Conservation (phyloP, 106 monocot genomes). For the Phalaenopsis equestris region DNA sequence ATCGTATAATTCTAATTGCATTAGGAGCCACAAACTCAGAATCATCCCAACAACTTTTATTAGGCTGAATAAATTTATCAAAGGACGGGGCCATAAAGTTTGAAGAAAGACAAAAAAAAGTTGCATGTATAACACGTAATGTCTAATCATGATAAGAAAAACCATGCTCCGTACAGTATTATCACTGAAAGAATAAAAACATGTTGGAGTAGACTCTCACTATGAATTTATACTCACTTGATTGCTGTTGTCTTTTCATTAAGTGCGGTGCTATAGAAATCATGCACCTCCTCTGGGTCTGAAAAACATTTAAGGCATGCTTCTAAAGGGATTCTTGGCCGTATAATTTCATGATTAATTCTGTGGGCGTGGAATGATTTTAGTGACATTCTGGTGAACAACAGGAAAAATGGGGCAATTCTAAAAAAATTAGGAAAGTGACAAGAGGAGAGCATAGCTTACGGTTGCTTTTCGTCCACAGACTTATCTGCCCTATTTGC, state of each 20-base stretch:
- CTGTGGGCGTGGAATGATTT: constrained; percentile 22
- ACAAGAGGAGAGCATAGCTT: constrained; percentile 13
- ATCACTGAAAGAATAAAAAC: neutral
- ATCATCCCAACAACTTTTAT: neutral
- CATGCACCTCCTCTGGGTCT: constrained; percentile 77
- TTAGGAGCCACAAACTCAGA: no score
- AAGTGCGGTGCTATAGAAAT: constrained; percentile 89
- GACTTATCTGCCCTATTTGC: constrained; percentile 46
- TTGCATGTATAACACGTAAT: neutral
- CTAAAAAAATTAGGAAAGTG: neutral
- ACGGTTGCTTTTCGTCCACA: constrained; percentile 54
- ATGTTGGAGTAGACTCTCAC: neutral
- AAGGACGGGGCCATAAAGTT: neutral
- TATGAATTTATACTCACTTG: constrained; percentile 46
- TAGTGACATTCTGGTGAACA: neutral
- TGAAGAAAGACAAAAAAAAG: neutral
- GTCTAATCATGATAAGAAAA: neutral
- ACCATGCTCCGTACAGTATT: neutral
- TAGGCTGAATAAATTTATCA: neutral
- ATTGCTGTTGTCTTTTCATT: constrained; percentile 88
- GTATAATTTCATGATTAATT: constrained; percentile 59
- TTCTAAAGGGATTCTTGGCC: constrained; percentile 89
- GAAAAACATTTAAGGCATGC: constrained; percentile 84
- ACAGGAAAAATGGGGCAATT: neutral
- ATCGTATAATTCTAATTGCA: no score